Evolutionary conservation across 169 alveolate genomes (phyloP).

Genomic region (Cryptosporidium ryanae): DNA sequence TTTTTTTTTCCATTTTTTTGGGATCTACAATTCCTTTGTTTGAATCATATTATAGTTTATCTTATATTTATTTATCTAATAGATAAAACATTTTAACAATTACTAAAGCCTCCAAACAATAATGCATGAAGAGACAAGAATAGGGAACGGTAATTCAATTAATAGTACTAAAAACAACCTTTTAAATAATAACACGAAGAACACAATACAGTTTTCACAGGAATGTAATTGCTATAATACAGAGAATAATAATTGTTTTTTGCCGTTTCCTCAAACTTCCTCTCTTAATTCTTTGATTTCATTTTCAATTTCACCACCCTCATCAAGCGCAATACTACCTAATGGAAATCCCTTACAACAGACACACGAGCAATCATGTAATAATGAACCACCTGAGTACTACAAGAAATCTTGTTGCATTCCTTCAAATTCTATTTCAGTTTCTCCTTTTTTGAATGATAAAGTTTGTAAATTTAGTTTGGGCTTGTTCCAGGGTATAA

Average conservation of each 20-base stretch:
- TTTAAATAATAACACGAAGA: background rate
- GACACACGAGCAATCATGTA: constrained; percentile 8
- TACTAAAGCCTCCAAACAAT: background rate
- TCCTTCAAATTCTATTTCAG: constrained; percentile 52
- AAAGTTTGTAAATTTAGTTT: constrained; percentile 11
- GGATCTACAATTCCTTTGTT: too few relatives aligned
- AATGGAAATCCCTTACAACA: constrained; percentile 20
- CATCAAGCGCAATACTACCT: constrained; percentile 25
- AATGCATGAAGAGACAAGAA: constrained; percentile 58
- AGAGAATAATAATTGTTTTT: constrained; percentile 20
- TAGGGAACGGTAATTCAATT: background rate
- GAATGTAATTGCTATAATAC: constrained; percentile 63
- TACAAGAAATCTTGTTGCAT: constrained; percentile 44
- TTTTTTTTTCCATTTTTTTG: too few relatives aligned
- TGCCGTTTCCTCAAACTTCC: constrained; percentile 19
- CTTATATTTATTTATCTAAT: too few relatives aligned
- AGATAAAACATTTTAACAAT: too few relatives aligned
- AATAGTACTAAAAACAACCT: background rate
- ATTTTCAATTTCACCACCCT: constrained; percentile 36
- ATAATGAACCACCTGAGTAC: constrained; percentile 2
- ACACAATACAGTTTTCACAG: background rate
- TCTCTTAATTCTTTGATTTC: constrained; percentile 50
- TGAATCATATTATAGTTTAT: too few relatives aligned
- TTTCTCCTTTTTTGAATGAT: constrained; percentile 36
- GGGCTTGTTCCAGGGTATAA: background rate